Percentiles rank a stretch among this genome's conserved stretches.
Conservation (phyloP, 768 basidiomycete species). For the Podaxis sp. region DNA sequence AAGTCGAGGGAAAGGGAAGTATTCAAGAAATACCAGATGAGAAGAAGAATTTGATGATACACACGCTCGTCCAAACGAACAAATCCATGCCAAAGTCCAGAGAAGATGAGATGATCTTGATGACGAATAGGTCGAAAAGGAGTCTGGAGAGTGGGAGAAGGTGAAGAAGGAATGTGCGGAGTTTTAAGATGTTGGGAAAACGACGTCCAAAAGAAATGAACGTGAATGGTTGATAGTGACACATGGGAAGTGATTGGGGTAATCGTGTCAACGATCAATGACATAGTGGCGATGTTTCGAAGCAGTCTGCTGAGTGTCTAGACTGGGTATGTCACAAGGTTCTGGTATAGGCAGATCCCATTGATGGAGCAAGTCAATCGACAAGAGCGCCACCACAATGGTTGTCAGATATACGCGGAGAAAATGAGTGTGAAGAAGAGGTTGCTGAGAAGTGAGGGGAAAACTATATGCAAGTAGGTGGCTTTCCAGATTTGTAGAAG, state of each 20-base stretch:
- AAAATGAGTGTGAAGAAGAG: not conserved
- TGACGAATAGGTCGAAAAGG: not conserved
- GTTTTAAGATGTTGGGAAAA: not conserved
- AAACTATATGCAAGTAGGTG: not conserved
- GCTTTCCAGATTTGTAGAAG: not conserved
- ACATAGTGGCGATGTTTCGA: not conserved
- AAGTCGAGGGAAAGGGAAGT: not conserved
- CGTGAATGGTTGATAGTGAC: not conserved
- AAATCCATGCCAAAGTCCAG: constrained; percentile 12
- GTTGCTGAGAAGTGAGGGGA: not conserved
- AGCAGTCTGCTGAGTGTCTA: not conserved
- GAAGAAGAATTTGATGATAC: constrained; percentile 13
- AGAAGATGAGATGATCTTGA: not conserved
- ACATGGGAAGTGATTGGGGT: not conserved
- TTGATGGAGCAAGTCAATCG: not conserved
- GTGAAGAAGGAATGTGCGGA: not conserved
- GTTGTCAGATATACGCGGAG: not conserved
- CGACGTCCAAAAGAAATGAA: not conserved
- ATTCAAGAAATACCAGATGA: constrained; percentile 2
- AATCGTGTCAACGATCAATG: not conserved
- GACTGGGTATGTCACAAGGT: not conserved
- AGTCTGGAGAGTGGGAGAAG: constrained; percentile 6
- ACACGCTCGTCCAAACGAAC: constrained; percentile 39
- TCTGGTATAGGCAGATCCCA: not conserved
- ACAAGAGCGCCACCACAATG: not conserved